Base-by-base conservation (phyloP, 257 asterid species). In the Penstemon eatonii region DNA sequence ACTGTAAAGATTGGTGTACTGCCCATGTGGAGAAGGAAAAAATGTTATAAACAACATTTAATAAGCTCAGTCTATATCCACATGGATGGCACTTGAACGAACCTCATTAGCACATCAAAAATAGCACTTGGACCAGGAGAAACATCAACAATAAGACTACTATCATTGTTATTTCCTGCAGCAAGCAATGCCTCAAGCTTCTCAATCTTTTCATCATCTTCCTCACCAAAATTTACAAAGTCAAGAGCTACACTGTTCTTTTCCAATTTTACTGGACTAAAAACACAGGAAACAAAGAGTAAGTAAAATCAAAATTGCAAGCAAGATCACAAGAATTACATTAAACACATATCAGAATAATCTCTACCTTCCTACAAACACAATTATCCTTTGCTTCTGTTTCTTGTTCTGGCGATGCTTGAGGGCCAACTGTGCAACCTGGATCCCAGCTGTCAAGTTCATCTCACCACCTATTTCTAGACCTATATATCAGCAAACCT, bases 391-490 rank as follows among this genome's bases (percentile, higher is more conserved):
- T 66, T 91, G 97, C 46, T 94, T 96, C 51, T 94, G 99, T 84
- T 91, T 94, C 85, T 94, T 94, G 80, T 94, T 94, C 74, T 91
- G 99, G 55, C 97, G 92, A 81, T 94, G 99, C 87, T 94, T 94
- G 66, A 94, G 91, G 69, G 99, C 96, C 82, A 91, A 75, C 84
- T 94, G 96, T 6, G 99, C 99, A 66, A 94, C 96, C 83, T 94
- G 99, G 77, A 94, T 91, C 65, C 96, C 99, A 64, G 96, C 91
- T 15, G 97, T 90, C 82, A 94, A 81, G 75, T 87, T 91, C 92
- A 85, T 87, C 82, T 91, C 97, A 64, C 96, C 97, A 1, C 97
- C 96, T 37, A 91, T 79, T 76, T 91, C 97, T 69, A 94, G 61
- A 56, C 97, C 99, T 94, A 38, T 38, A 73, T 38, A 78, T 53